A percentile compares a stretch with the other conserved stretches of the same genome.
Conservation (phyloP, 2,329 filamentous ascomycete genomes). For the Colletotrichum viniferum region DNA sequence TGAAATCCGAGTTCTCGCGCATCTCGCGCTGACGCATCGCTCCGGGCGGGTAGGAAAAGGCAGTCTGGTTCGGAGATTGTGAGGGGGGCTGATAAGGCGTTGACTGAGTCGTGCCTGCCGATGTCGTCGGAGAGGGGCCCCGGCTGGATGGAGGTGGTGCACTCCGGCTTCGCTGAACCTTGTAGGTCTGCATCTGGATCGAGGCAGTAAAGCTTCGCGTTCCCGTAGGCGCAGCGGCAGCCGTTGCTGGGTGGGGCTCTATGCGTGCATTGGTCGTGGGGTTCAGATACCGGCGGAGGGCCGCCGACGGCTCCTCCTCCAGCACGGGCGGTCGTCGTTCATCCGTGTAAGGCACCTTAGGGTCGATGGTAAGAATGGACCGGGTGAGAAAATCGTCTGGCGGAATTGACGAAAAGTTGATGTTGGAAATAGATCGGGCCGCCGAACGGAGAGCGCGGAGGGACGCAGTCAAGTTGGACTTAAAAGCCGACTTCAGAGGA, state of each 20-base stretch:
- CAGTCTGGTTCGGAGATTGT: constrained; percentile 35
- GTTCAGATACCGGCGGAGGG: constrained; percentile 70
- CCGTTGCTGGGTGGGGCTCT: constrained; percentile 40
- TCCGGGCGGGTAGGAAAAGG: constrained; percentile 45
- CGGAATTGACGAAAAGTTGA: constrained; percentile 68
- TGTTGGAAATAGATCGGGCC: constrained; percentile 65
- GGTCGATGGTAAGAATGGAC: constrained; percentile 71
- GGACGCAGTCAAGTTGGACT: constrained; percentile 72
- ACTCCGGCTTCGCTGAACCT: constrained; percentile 55
- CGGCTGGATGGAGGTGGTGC: constrained; percentile 34
- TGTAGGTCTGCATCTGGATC: constrained; percentile 76
- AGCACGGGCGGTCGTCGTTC: constrained; percentile 67
- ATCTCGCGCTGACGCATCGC: constrained; percentile 67
- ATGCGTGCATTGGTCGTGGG: constrained; percentile 58
- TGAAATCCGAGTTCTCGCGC: constrained; percentile 73
- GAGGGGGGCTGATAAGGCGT: constrained; percentile 30
- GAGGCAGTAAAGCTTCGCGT: constrained; percentile 63
- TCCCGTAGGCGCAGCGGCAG: constrained; percentile 23
- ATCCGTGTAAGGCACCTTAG: constrained; percentile 69
- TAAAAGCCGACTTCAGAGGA: constrained; percentile 64
- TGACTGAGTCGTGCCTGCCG: constrained; percentile 33
- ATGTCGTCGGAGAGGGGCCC: constrained; percentile 34
- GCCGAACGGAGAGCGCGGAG: constrained; percentile 67
- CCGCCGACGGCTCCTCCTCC: constrained; percentile 69
- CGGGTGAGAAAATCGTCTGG: constrained; percentile 71